A percentile compares a stretch with the other conserved stretches of the same genome.
Conservation (phyloP, 306 rosid species). For the Mimosa pudica region DNA sequence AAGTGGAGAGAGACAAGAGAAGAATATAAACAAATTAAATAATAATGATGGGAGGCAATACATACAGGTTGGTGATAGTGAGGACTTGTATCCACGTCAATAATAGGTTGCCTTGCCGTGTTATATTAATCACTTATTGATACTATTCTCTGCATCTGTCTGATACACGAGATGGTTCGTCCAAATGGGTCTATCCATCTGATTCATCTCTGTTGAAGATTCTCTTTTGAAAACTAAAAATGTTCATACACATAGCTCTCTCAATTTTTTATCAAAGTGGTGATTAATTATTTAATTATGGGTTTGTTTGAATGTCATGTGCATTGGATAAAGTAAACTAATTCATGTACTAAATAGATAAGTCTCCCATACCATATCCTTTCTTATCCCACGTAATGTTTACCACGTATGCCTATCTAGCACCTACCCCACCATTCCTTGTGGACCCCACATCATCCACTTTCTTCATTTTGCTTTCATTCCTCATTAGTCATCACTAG, state of each 20-base stretch:
- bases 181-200: neutral
- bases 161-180: neutral
- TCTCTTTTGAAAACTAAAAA: neutral
- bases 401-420: neutral
- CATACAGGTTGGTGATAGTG: neutral
- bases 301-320: neutral
- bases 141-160: neutral
- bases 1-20: neutral
- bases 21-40: neutral
- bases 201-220: neutral
- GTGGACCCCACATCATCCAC: neutral
- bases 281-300: neutral
- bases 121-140: neutral
- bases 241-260: neutral
- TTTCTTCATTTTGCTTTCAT: neutral
- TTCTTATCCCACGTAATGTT: neutral
- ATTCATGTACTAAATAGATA: neutral
- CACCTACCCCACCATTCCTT: neutral
- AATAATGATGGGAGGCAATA: neutral
- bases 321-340: neutral
- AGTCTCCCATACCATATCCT: neutral
- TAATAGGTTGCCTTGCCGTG: neutral
- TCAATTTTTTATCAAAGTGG: neutral
- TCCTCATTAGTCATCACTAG: neutral
- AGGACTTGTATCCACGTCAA: neutral